These are phyloP conservation scores for Auricularia sp. DNA, from an alignment of 768 basidiomycete species.

Conservation along the genomic window DNA sequence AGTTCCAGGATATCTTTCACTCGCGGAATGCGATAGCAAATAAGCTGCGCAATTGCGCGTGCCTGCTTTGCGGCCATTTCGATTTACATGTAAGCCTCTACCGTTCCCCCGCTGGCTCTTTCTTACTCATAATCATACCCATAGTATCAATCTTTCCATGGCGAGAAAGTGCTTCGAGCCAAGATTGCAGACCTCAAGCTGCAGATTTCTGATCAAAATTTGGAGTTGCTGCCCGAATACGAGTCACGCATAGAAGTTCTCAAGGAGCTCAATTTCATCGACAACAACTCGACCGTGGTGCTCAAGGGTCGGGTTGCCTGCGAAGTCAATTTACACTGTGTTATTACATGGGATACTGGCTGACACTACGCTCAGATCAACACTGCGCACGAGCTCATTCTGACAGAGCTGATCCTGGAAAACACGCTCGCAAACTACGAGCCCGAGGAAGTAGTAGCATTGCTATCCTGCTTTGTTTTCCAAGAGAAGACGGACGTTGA, in stretches of 20 bases:
- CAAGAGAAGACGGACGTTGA: conserved; percentile 95
- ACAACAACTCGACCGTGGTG: conserved; percentile 90
- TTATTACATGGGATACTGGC: background rate
- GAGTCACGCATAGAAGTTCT: conserved; percentile 88
- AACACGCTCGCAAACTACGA: conserved; percentile 86
- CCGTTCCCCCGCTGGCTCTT: background rate
- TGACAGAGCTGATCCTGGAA: conserved; percentile 94
- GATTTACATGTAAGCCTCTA: conserved; percentile 42
- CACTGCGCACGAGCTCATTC: conserved; percentile 90
- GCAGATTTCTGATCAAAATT: conserved; percentile 89
- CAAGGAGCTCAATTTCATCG: conserved; percentile 85
- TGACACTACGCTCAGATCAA: conserved; percentile 64
- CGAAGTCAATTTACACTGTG: conserved; percentile 47
- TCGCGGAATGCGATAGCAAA: conserved; percentile 41
- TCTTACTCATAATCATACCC: conserved; percentile 5
- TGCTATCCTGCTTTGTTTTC: conserved; percentile 94
- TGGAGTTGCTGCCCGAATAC: conserved; percentile 94
- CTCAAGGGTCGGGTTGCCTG: conserved; percentile 97
- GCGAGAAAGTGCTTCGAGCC: conserved; percentile 59
- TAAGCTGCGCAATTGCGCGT: conserved; percentile 35
- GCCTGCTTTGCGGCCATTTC: conserved; percentile 58
- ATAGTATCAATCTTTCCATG: conserved; percentile 72
- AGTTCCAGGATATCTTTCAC: conserved; percentile 80
- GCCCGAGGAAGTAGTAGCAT: conserved; percentile 91
- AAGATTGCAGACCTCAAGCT: conserved; percentile 72